Percentiles rank a stretch among this genome's conserved stretches.
phyloP scores from a whole-genome alignment of 2,329 filamentous ascomycete genomes.

The Didymella pomorum region DNA sequence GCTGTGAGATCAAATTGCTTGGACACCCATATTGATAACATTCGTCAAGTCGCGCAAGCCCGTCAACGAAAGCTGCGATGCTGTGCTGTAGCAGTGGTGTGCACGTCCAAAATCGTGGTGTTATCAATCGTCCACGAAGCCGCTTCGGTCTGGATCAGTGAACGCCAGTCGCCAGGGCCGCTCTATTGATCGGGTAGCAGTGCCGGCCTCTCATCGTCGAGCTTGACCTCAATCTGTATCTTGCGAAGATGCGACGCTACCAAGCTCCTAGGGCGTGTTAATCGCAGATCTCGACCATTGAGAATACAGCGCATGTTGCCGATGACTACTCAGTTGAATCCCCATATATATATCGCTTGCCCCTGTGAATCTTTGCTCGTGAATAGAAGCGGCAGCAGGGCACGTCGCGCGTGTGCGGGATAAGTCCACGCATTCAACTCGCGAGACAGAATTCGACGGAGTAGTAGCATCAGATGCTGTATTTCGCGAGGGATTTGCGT shows the following conservation, averaged over 20 bases:
- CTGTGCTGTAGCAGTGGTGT: not conserved
- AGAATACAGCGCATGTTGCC: not conserved
- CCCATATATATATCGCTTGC: not conserved
- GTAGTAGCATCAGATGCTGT: not conserved
- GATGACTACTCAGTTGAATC: not conserved
- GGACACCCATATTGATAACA: not conserved
- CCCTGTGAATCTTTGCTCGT: not conserved
- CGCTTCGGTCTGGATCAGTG: too few species aligned
- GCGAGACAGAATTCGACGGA: not conserved
- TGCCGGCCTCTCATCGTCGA: not conserved
- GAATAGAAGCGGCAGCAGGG: not conserved
- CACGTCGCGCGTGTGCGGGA: not conserved
- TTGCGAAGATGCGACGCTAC: not conserved
- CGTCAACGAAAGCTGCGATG: not conserved
- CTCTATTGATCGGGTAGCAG: not conserved
- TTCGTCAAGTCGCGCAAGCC: not conserved
- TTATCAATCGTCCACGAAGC: too few species aligned
- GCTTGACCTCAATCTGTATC: not conserved
- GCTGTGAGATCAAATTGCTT: not conserved
- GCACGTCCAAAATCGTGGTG: not conserved
- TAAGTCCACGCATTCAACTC: not conserved
- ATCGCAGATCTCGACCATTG: not conserved
- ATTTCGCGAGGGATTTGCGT: not conserved
- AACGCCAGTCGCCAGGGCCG: too few species aligned
- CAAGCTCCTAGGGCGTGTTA: not conserved